These are phyloP conservation scores for Stromatinia cepivora DNA, from an alignment of 2,329 filamentous ascomycete species.

Conservation along the genomic window DNA sequence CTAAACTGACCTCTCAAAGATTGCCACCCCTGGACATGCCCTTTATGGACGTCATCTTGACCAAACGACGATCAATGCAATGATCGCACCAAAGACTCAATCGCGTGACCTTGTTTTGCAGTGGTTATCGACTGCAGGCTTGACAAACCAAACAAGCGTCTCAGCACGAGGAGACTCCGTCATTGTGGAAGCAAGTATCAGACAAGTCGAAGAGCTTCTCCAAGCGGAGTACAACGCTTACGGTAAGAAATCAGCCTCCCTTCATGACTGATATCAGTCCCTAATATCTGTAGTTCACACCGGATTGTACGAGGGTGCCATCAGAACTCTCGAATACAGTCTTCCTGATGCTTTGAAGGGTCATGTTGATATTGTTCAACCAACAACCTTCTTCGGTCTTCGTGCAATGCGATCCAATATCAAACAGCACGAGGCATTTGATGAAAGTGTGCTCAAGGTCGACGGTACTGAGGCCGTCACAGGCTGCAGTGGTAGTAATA, in stretches of 20 bases:
- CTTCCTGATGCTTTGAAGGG: slow-evolving; percentile 55
- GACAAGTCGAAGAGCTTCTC: slow-evolving; percentile 54
- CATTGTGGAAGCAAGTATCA: slow-evolving; percentile 50
- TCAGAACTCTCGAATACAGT: slow-evolving; percentile 39
- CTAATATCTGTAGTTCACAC: slow-evolving; percentile 30
- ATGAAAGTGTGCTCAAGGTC: slow-evolving; percentile 22
- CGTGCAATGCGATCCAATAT: slow-evolving; percentile 38
- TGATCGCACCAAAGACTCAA: slow-evolving; percentile 55
- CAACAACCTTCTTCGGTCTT: slow-evolving; percentile 58
- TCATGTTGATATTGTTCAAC: slow-evolving; percentile 60
- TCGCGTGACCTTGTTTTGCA: slow-evolving; percentile 55
- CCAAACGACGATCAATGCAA: slow-evolving; percentile 51
- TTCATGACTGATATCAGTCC: background rate
- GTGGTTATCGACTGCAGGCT: slow-evolving; percentile 56
- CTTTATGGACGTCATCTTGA: slow-evolving; percentile 57
- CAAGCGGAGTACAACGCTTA: slow-evolving; percentile 54
- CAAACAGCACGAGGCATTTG: slow-evolving; percentile 23
- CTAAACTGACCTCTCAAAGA: slow-evolving; percentile 30
- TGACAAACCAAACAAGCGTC: slow-evolving; percentile 45
- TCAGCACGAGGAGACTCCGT: slow-evolving; percentile 55
- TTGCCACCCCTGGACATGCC: slow-evolving; percentile 48
- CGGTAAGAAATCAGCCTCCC: slow-evolving; percentile 42
- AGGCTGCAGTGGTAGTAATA: slow-evolving; percentile 34
- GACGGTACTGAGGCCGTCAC: slow-evolving; percentile 31
- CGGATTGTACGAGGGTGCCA: slow-evolving; percentile 27